A percentile compares a stretch with the other conserved stretches of the same genome.
Conservation (phyloP, 176 grass and related monocot species). For the Hordeum vulgare region DNA sequence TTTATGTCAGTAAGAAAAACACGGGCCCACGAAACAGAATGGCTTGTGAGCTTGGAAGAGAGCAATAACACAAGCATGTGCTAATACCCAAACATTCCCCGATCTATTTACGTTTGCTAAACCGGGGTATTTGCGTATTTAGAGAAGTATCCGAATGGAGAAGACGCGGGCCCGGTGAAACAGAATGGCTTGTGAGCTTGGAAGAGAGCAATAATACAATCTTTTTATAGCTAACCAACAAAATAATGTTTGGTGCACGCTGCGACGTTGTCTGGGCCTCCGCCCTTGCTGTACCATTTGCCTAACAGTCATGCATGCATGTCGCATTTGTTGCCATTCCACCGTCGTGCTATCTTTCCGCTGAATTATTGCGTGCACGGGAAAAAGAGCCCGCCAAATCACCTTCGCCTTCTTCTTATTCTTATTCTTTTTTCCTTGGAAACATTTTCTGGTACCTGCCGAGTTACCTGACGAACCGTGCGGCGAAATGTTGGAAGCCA, state of each 20-base stretch:
- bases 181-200: constrained; percentile 11
- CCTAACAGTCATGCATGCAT: constrained; percentile 18
- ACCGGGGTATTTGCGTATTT: neutral
- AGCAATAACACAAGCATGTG: neutral
- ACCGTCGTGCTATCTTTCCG: neutral
- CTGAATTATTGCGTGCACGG: constrained; percentile 1
- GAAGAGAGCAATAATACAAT: neutral
- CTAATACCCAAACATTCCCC: neutral
- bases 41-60: constrained; percentile 14
- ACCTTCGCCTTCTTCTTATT: too few relatives aligned
- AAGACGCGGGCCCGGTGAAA: neutral
- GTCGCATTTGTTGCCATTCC: constrained; percentile 15
- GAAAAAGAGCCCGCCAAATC: neutral
- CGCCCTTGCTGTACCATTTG: neutral
- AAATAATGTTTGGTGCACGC: neutral
- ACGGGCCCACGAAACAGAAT: neutral
- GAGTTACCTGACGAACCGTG: neutral
- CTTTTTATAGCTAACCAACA: neutral
- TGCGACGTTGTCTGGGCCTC: neutral
- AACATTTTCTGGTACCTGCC: neutral
- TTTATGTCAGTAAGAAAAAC: neutral
- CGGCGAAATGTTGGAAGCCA: neutral
- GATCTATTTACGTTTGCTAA: neutral
- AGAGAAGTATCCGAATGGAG: neutral
- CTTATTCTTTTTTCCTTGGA: neutral